These are phyloP conservation scores for Candida maltosa DNA, from an alignment of 805 yeast genomes.

Conservation along the genomic window DNA sequence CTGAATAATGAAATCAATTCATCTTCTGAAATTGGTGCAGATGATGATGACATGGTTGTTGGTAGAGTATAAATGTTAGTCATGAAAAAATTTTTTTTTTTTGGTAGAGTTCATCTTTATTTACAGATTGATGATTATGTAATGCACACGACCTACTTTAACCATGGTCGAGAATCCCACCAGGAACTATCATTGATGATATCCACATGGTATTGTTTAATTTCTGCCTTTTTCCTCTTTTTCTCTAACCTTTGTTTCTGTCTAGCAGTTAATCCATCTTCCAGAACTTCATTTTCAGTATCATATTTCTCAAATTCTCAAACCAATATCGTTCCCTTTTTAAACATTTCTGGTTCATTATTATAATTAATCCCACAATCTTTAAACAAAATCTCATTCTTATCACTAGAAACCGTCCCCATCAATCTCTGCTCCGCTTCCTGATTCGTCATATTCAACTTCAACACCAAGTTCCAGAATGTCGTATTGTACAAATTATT, in stretches of 20 bases:
- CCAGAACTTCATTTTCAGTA: conserved; percentile 5
- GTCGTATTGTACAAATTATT: conserved; percentile 91
- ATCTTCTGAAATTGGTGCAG: too few species aligned
- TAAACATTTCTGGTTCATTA: conserved; percentile 81
- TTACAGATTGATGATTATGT: too few species aligned
- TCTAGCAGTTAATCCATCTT: conserved; percentile 22
- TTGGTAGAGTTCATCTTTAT: too few species aligned
- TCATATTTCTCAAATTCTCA: conserved; percentile 40
- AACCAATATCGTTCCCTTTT: conserved; percentile 72
- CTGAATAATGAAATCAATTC: conserved; percentile 35
- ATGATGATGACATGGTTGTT: conserved; percentile 3
- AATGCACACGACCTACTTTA: too few species aligned
- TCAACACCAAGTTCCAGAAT: conserved; percentile 79
- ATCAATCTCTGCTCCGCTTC: conserved; percentile 76
- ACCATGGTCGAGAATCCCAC: conserved; percentile 51
- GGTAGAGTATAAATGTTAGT: too few species aligned
- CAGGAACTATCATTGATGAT: conserved; percentile 57
- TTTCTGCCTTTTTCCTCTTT: conserved; percentile 43
- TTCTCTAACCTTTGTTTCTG: conserved; percentile 52
- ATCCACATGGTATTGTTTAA: conserved; percentile 53
- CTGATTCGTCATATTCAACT: conserved; percentile 56
- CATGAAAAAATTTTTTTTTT: too few species aligned
- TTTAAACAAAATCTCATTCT: conserved; percentile 79
- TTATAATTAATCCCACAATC: conserved; percentile 86
- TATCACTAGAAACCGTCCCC: conserved; percentile 81